phyloP scores from a whole-genome alignment of 345 rosid genomes.

The Boechera stricta region DNA sequence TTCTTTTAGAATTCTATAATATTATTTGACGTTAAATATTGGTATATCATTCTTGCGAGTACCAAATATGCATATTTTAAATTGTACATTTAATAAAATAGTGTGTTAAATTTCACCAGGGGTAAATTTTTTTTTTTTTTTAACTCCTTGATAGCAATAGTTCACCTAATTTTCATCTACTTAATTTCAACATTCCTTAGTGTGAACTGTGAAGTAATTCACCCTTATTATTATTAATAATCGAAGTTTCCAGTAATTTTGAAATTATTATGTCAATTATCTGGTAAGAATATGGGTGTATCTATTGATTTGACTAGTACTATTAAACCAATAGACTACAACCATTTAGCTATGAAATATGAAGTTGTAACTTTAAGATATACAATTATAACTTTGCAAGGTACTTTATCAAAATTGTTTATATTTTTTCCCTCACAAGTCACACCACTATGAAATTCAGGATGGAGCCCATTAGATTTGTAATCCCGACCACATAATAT shows the following conservation, averaged over 20 bases:
- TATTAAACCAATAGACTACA: slow-evolving; percentile 2
- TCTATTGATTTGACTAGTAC: slow-evolving; percentile 5
- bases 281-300: neutral
- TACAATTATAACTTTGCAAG: slow-evolving; percentile 1
- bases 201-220: neutral
- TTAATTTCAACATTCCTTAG: too few species aligned
- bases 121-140: too few species aligned
- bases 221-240: neutral
- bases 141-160: too few species aligned
- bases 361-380: slow-evolving; percentile 19
- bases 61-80: too few species aligned
- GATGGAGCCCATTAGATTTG: slow-evolving; percentile 30
- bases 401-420: neutral
- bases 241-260: neutral
- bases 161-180: too few species aligned
- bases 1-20: too few species aligned
- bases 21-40: too few species aligned
- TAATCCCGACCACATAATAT: slow-evolving; percentile 36
- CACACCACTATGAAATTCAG: neutral
- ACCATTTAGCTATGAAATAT: slow-evolving; percentile 4
- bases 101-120: too few species aligned
- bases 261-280: neutral
- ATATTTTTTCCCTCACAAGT: neutral
- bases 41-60: too few species aligned
- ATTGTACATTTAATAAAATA: too few species aligned